Percentiles rank a stretch among this genome's conserved stretches.
These are phyloP conservation scores for Furculomyces boomerangus DNA, from an alignment of 371 early-diverging fungal genomes.

Conservation along the genomic window DNA sequence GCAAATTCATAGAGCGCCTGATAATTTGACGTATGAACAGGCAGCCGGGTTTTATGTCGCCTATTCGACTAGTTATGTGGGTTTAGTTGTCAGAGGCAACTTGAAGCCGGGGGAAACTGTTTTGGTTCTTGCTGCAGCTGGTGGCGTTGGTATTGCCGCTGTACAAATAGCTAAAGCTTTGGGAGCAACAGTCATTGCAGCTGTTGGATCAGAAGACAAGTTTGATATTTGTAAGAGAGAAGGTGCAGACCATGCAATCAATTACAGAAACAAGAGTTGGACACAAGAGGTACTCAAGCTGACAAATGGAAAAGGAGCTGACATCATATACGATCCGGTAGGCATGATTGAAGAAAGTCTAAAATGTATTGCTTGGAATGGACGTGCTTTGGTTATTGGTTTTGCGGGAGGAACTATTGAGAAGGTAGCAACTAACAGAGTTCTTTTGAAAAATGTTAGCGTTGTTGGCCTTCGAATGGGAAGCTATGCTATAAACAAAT, in stretches of 20 bases:
- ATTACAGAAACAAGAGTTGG: slow-evolving; percentile 68
- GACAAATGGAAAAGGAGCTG: slow-evolving; percentile 47
- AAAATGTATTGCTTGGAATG: slow-evolving; percentile 73
- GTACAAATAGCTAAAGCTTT: slow-evolving; percentile 28
- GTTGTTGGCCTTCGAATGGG: slow-evolving; percentile 62
- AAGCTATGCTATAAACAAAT: slow-evolving; percentile 41
- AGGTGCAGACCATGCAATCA: slow-evolving; percentile 63
- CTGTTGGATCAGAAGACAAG: slow-evolving; percentile 57
- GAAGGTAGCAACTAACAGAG: slow-evolving; percentile 56
- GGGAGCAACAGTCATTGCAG: slow-evolving; percentile 75
- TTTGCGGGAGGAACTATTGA: slow-evolving; percentile 73
- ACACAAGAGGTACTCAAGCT: slow-evolving; percentile 44
- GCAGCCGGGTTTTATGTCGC: slow-evolving; percentile 67
- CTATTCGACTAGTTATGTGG: slow-evolving; percentile 65
- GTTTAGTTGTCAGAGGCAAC: slow-evolving; percentile 46
- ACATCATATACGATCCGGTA: slow-evolving; percentile 64
- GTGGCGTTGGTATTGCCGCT: slow-evolving; percentile 30
- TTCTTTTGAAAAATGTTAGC: slow-evolving; percentile 66
- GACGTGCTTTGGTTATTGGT: slow-evolving; percentile 66
- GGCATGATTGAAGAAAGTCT: slow-evolving; percentile 48
- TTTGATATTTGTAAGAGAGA: slow-evolving; percentile 38
- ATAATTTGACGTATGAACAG: slow-evolving; percentile 47
- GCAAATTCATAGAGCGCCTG: slow-evolving; percentile 41
- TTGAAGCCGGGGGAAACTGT: slow-evolving; percentile 34
- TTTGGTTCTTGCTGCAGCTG: slow-evolving; percentile 69